Evolutionary conservation across 2,329 filamentous ascomycete species (phyloP).

Genomic region (Helotiales sp.): DNA sequence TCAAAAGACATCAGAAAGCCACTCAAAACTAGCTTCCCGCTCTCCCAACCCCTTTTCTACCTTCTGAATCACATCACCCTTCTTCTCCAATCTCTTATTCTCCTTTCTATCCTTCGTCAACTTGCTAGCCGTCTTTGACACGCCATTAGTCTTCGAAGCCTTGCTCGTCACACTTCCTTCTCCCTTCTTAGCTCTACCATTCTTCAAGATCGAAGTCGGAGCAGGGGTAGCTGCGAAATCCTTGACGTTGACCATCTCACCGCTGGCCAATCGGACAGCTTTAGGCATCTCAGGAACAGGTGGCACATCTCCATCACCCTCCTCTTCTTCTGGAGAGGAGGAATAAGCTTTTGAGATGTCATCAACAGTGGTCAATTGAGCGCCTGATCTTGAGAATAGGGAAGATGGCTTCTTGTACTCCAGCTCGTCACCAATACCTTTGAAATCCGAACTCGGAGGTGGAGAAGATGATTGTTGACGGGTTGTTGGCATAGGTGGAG

Average conservation of each 20-base stretch:
- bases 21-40: slow-evolving; percentile 35
- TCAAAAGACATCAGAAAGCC: slow-evolving; percentile 46
- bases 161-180: slow-evolving; percentile 5
- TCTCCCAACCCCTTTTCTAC: not conserved
- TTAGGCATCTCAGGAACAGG: slow-evolving; percentile 30
- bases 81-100: not conserved
- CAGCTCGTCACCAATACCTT: slow-evolving; percentile 4
- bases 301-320: slow-evolving; percentile 17
- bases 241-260: slow-evolving; percentile 22
- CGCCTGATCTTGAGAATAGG: not conserved
- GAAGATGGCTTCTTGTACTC: slow-evolving; percentile 16
- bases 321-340: slow-evolving; percentile 5
- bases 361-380: no score
- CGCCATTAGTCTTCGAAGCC: not conserved
- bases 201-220: not conserved
- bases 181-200: not conserved
- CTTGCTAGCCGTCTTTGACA: not conserved
- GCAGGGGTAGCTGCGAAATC: not conserved
- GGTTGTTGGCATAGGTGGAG: slow-evolving; percentile 1
- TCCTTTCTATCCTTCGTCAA: slow-evolving; percentile 4
- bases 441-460: slow-evolving; percentile 19
- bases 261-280: slow-evolving; percentile 23
- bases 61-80: not conserved
- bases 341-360: slow-evolving; percentile 8
- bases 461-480: slow-evolving; percentile 20